These are phyloP conservation scores for Irpex lacteus DNA, from an alignment of 1,284 basidiomycete species.

Conservation along the genomic window DNA sequence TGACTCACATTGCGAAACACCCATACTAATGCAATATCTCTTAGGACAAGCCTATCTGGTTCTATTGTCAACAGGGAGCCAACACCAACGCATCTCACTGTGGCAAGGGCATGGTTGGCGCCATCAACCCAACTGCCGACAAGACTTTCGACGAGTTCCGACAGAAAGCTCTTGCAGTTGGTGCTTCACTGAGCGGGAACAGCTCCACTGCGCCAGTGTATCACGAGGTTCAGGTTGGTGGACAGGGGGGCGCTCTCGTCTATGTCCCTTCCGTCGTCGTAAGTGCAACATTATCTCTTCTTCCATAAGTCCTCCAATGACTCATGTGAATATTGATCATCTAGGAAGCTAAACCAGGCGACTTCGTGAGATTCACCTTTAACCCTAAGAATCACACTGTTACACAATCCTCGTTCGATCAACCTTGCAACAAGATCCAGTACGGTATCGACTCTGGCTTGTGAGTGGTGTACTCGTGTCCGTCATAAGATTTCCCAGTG, in stretches of 20 bases:
- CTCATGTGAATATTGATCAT: slow-evolving; percentile 32
- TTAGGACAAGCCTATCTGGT: slow-evolving; percentile 5
- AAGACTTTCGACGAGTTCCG: background rate
- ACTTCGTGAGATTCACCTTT: slow-evolving; percentile 49
- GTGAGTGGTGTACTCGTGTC: slow-evolving; percentile 34
- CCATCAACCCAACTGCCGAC: slow-evolving; percentile 5
- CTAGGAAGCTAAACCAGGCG: slow-evolving; percentile 45
- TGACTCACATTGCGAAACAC: too few species aligned
- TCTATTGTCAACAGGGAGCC: slow-evolving; percentile 11
- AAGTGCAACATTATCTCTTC: background rate
- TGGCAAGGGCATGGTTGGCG: slow-evolving; percentile 12
- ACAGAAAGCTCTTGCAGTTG: slow-evolving; percentile 6
- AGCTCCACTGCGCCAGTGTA: background rate
- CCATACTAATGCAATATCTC: background rate
- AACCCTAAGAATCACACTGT: slow-evolving; percentile 51
- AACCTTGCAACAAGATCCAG: slow-evolving; percentile 41
- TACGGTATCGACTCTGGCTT: slow-evolving; percentile 51
- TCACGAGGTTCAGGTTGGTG: slow-evolving; percentile 2
- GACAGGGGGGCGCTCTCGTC: background rate
- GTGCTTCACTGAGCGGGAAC: background rate
- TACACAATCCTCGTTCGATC: slow-evolving; percentile 46
- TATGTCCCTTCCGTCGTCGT: slow-evolving; percentile 6
- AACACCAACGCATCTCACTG: slow-evolving; percentile 10
- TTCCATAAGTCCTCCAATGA: background rate
- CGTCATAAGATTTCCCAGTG: slow-evolving; percentile 17